A percentile compares a stretch with the other conserved stretches of the same genome.
These are phyloP conservation scores for Fusarium fracticaudum DNA, from an alignment of 2,329 filamentous ascomycete genomes.

Conservation along the genomic window DNA sequence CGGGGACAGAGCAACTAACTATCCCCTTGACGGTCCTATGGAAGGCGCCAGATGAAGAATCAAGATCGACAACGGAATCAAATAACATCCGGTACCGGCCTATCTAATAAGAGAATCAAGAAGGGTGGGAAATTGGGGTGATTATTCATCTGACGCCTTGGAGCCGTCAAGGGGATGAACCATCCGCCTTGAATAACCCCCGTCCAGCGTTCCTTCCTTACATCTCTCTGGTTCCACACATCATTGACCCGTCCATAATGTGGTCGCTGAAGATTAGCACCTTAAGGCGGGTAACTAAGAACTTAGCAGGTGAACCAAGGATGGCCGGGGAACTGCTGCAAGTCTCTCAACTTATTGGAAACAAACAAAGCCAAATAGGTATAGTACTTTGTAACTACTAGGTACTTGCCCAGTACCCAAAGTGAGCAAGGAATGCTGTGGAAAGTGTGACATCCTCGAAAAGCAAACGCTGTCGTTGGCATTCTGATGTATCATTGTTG, in stretches of 20 bases:
- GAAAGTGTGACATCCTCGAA: neutral
- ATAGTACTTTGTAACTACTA: too few species aligned
- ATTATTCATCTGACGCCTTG: too few species aligned
- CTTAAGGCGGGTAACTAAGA: neutral
- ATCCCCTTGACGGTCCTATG: too few species aligned
- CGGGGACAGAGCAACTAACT: neutral
- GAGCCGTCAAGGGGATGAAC: neutral
- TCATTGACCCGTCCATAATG: neutral
- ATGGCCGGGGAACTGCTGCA: neutral
- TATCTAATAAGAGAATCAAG: too few species aligned
- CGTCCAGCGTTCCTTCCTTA: neutral
- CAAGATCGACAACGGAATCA: too few species aligned
- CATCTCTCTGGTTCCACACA: neutral
- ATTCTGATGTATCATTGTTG: neutral
- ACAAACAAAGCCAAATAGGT: neutral
- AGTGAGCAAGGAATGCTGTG: neutral
- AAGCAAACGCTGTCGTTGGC: neutral
- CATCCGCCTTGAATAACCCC: neutral
- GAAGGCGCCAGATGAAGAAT: too few species aligned
- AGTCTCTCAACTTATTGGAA: neutral
- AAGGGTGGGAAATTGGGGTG: too few species aligned
- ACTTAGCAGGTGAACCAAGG: neutral
- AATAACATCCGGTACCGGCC: too few species aligned
- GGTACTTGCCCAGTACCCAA: neutral
- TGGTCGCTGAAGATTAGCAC: neutral